These are phyloP conservation scores for Pythium volutum DNA, from an alignment of 352 stramenopile species.

Conservation along the genomic window DNA sequence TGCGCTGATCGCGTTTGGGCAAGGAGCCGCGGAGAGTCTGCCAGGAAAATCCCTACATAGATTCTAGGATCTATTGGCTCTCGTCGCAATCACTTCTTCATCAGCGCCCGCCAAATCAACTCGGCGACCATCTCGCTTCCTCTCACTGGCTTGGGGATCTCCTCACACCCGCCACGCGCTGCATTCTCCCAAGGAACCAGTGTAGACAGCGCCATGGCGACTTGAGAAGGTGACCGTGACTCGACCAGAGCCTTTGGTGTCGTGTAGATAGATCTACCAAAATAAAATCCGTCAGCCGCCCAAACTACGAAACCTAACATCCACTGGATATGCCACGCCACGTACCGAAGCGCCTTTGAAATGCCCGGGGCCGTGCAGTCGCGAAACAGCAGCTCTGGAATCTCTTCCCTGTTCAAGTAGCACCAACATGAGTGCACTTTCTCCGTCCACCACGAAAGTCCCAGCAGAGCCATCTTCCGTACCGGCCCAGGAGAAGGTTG, in stretches of 20 bases:
- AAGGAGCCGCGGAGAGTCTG: no score
- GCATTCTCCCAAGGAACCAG: conserved; percentile 1
- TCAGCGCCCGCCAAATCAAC: conserved; percentile 22
- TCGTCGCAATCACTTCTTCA: not conserved
- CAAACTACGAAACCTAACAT: no score
- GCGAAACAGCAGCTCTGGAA: conserved; percentile 68
- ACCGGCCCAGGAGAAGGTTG: conserved; percentile 64
- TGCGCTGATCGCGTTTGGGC: no score
- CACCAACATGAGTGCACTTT: not conserved
- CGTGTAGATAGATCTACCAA: not conserved
- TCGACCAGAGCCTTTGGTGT: not conserved
- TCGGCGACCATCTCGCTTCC: conserved; percentile 47
- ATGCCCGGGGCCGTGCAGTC: conserved; percentile 49
- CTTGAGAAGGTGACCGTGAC: not conserved
- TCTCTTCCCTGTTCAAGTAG: conserved; percentile 23
- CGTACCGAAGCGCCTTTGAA: conserved; percentile 24
- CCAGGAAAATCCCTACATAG: no score
- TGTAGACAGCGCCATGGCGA: conserved; percentile 15
- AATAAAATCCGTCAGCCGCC: no score
- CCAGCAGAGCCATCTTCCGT: not conserved
- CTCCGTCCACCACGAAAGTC: not conserved
- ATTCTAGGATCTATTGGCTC: not conserved
- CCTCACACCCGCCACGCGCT: not conserved
- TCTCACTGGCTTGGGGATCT: conserved; percentile 22
- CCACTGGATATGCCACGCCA: no score